Percentiles rank a stretch among this genome's conserved stretches.
phyloP scores from a whole-genome alignment of 345 rosid genomes.

The Eucalyptus camaldulensis region DNA sequence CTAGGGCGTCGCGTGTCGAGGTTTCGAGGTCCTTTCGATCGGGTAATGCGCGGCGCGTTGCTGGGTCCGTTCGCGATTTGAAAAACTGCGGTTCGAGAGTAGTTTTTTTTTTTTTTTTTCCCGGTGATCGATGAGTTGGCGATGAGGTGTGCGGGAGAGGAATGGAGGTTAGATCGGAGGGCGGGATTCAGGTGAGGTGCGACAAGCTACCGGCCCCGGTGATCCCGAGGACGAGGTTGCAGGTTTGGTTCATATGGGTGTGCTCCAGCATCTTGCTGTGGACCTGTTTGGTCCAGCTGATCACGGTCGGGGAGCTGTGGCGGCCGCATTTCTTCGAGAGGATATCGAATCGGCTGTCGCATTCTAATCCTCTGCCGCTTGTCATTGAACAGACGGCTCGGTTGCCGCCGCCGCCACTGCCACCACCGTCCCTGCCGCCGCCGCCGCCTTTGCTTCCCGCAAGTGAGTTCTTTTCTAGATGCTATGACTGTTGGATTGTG shows the following conservation, averaged over 20 bases:
- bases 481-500: background rate
- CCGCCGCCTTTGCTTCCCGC: conserved; percentile 35
- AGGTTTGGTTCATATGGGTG: conserved; percentile 78
- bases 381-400: conserved; percentile 14
- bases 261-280: conserved; percentile 90
- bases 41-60: background rate
- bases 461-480: conserved; percentile 21
- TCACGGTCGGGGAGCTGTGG: conserved; percentile 87
- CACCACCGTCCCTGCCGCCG: conserved; percentile 38
- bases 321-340: conserved; percentile 44
- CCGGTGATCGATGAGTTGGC: conserved; percentile 45
- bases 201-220: conserved; percentile 45
- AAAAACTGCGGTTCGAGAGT: background rate
- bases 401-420: conserved; percentile 46
- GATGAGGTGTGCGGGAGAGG: conserved; percentile 41
- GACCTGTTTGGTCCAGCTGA: conserved; percentile 95
- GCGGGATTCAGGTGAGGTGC: conserved; percentile 28
- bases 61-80: background rate
- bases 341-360: conserved; percentile 32
- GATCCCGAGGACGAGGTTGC: conserved; percentile 54
- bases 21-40: background rate
- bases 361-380: conserved; percentile 16
- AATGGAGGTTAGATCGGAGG: conserved; percentile 77
- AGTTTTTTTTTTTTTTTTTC: rapidly evolving
- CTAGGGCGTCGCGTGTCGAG: background rate